phyloP scores from a whole-genome alignment of 2,329 filamentous ascomycete genomes.

The Pleoardoris graminearum region DNA sequence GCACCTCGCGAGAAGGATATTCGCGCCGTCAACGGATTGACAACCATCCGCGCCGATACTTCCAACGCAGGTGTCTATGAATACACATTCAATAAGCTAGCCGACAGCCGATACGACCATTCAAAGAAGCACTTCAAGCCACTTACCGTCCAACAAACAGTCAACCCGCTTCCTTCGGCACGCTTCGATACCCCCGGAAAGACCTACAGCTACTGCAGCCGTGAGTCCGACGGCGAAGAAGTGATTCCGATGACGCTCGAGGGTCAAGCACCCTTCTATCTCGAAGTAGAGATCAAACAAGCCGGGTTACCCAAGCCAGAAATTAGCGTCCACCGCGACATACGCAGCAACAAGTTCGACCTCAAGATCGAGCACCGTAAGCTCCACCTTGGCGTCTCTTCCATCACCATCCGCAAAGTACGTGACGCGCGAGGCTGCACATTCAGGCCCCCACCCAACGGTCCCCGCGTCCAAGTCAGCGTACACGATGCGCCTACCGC shows the following conservation, averaged over 20 bases:
- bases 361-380: constrained; percentile 83
- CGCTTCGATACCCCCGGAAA: constrained; percentile 84
- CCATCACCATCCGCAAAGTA: constrained; percentile 86
- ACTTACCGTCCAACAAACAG: constrained; percentile 75
- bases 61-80: constrained; percentile 78
- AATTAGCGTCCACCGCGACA: constrained; percentile 77
- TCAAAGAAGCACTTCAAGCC: constrained; percentile 67
- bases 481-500: constrained; percentile 93
- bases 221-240: constrained; percentile 80
- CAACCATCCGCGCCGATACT: constrained; percentile 85
- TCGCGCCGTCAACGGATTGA: constrained; percentile 74
- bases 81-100: constrained; percentile 81
- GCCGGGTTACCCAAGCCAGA: constrained; percentile 80
- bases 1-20: constrained; percentile 68
- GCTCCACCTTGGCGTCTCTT: constrained; percentile 85
- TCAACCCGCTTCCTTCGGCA: constrained; percentile 81
- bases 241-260: constrained; percentile 83
- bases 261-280: constrained; percentile 81
- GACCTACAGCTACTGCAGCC: constrained; percentile 92
- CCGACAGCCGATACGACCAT: constrained; percentile 83
- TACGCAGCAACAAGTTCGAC: constrained; percentile 72
- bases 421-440: constrained; percentile 86
- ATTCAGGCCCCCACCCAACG: constrained; percentile 66
- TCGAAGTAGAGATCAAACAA: constrained; percentile 93
- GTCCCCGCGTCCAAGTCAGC: constrained; percentile 82